Conservation (phyloP, 164 flowering plant genomes). For the Magnolia kwangsiensis region DNA sequence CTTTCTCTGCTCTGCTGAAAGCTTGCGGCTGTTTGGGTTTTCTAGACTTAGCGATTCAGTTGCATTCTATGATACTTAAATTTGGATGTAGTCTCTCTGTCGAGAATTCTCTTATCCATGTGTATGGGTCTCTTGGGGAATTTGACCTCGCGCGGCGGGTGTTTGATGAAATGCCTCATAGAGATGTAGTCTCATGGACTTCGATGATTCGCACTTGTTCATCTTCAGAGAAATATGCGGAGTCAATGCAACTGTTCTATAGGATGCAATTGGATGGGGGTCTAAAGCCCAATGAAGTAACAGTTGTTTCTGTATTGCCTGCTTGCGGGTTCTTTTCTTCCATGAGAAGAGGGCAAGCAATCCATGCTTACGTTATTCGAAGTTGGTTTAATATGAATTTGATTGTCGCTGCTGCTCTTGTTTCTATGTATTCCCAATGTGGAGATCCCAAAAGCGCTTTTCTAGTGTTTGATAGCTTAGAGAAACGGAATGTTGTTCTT, state of each 20-base stretch:
- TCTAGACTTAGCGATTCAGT: background rate
- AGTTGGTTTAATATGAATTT: constrained; percentile 8
- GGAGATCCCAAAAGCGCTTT: constrained; percentile 16
- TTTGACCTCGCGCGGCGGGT: background rate
- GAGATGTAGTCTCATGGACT: constrained; percentile 20
- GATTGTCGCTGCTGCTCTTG: constrained; percentile 18
- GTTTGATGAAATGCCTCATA: constrained; percentile 14
- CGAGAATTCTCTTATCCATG: background rate
- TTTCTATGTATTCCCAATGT: constrained; percentile 25
- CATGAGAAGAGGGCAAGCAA: constrained; percentile 14
- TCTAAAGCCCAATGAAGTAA: constrained; percentile 11
- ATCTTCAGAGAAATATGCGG: constrained; percentile 1
- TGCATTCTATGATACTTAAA: background rate
- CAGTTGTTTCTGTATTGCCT: constrained; percentile 12
- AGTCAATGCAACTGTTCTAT: constrained; percentile 4
- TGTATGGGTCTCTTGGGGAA: constrained; percentile 1
- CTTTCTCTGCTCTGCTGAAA: constrained; percentile 7
- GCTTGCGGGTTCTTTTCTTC: constrained; percentile 17
- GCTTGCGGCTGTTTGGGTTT: background rate
- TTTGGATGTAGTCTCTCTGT: background rate
- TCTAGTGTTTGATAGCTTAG: constrained; percentile 15
- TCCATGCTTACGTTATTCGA: constrained; percentile 18
- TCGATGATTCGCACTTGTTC: constrained; percentile 10
- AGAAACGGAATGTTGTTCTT: constrained; percentile 11
- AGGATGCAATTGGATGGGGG: constrained; percentile 6